Base-by-base conservation (phyloP, 805 yeast genomes). In the Cyberlindnera petersonii region DNA sequence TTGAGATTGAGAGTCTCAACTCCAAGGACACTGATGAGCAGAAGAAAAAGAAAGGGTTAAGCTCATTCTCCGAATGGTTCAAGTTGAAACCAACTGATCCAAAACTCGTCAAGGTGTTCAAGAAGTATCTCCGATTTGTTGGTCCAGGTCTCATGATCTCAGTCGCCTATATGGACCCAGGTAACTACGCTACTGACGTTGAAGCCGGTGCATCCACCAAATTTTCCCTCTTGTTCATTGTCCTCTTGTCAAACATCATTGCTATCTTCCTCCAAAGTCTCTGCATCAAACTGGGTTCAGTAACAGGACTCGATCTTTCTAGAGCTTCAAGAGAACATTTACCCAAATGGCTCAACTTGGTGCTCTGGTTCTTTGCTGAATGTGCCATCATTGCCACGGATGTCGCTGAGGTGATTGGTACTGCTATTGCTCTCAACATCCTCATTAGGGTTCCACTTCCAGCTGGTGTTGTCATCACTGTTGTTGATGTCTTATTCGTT, bases 131-230 rank as follows among this genome's bases (percentile, higher is more conserved):
- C 36, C 69, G 72, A 35, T 88, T 88, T 58, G 67, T 87, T 15
- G 96, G 96, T 0, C 96, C 96, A 0, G 96, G 96, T 0, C 69
- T 88, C 28, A 73, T 87, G 77, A 87, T 88, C 18, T 74, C 88
- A 22, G 95, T 89, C 38, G 93, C 95, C 2, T 89, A 88, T 55
- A 84, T 88, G 71, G 97, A 88, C 58, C 96, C 96, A 2, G 97
- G 97, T 30, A 88, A 88, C 61, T 88, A 86, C 62, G 77, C 94
- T 31, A 85, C 96, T 0, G 87, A 93, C 13, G 95, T 88, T 1
- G 74, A 86, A 13, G 86, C 95, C 1, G 97, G 96, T 36, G 89
- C 95, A 3, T 71, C 77, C 39, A 84, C 79, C 53, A 75, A 79
- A 55, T 88, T 80, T 60, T 74, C 82, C 42, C 72, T 87, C 37